Evolutionary conservation across 768 basidiomycete genomes (phyloP).

Genomic region (Leccinum subtestaceum): DNA sequence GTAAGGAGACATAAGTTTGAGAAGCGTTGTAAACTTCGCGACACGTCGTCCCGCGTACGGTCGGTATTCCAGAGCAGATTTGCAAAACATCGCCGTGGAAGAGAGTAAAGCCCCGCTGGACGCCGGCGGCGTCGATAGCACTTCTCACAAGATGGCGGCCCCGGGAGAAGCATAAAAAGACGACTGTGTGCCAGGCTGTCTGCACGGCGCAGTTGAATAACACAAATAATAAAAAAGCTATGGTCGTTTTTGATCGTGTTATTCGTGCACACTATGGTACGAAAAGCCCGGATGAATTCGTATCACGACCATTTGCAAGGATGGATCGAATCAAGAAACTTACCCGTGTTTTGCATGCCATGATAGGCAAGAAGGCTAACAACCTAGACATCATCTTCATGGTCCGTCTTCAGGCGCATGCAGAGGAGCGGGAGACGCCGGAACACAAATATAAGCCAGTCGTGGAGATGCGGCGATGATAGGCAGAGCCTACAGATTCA

Average conservation of each 20-base stretch:
- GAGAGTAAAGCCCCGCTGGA: constrained; percentile 24
- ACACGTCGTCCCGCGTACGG: constrained; percentile 24
- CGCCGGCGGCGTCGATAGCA: constrained; percentile 31
- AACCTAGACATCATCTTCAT: neutral
- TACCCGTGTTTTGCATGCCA: constrained; percentile 13
- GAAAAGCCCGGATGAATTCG: neutral
- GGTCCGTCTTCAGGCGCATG: constrained; percentile 10
- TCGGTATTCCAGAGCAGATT: constrained; percentile 42
- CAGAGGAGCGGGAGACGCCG: neutral
- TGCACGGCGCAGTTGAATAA: constrained; percentile 42
- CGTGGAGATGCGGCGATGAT: neutral
- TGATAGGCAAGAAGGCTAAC: neutral
- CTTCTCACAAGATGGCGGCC: constrained; percentile 34
- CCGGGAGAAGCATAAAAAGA: constrained; percentile 37
- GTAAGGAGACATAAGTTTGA: neutral
- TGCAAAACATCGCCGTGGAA: constrained; percentile 16
- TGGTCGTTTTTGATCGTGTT: constrained; percentile 48
- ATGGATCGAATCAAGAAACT: neutral
- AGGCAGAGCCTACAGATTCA: neutral
- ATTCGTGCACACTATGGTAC: constrained; percentile 43
- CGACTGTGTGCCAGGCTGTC: constrained; percentile 38
- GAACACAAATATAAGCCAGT: neutral
- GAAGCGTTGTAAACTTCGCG: constrained; percentile 15
- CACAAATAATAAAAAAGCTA: constrained; percentile 47
- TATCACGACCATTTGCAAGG: neutral